These are phyloP conservation scores for Lactarius psammicola DNA, from an alignment of 768 basidiomycete genomes.

Conservation along the genomic window DNA sequence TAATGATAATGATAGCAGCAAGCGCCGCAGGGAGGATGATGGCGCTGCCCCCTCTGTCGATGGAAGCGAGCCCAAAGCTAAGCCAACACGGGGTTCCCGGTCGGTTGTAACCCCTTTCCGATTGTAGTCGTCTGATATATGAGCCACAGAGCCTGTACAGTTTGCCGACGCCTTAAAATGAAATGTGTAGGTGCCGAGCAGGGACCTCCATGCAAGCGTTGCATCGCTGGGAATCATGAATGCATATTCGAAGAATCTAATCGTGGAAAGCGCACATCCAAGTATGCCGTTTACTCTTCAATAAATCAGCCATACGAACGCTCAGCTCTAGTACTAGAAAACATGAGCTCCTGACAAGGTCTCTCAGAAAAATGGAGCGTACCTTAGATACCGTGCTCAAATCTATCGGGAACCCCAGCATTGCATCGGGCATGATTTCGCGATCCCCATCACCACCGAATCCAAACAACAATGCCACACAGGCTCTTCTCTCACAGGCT, in stretches of 20 bases:
- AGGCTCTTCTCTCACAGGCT: slow-evolving; percentile 24
- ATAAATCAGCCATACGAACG: slow-evolving; percentile 31
- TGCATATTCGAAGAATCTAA: slow-evolving; percentile 98
- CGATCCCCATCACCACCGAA: slow-evolving; percentile 70
- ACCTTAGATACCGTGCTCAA: slow-evolving; percentile 90
- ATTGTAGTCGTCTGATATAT: slow-evolving; percentile 26
- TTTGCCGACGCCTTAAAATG: slow-evolving; percentile 91
- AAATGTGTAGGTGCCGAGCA: slow-evolving; percentile 90
- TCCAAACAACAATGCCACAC: slow-evolving; percentile 9
- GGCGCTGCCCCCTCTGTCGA: slow-evolving; percentile 50
- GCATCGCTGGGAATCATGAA: slow-evolving; percentile 72
- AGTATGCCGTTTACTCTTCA: slow-evolving; percentile 46
- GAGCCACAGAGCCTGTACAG: slow-evolving; percentile 76
- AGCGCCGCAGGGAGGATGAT: slow-evolving; percentile 55
- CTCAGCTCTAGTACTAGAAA: slow-evolving; percentile 53
- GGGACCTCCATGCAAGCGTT: slow-evolving; percentile 90
- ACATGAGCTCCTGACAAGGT: slow-evolving; percentile 77
- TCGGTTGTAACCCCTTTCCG: slow-evolving; percentile 33
- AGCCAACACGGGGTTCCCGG: slow-evolving; percentile 85
- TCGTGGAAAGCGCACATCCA: slow-evolving; percentile 85
- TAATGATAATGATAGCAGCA: slow-evolving; percentile 47
- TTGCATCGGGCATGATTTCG: slow-evolving; percentile 77
- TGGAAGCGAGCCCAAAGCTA: slow-evolving; percentile 62
- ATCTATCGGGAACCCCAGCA: slow-evolving; percentile 81
- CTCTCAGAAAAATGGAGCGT: slow-evolving; percentile 86